Percentiles rank a stretch among this genome's conserved stretches.
Evolutionary conservation across 75 land plant genomes (phyloP).

Genomic region (Adiantum capillusveneris): DNA sequence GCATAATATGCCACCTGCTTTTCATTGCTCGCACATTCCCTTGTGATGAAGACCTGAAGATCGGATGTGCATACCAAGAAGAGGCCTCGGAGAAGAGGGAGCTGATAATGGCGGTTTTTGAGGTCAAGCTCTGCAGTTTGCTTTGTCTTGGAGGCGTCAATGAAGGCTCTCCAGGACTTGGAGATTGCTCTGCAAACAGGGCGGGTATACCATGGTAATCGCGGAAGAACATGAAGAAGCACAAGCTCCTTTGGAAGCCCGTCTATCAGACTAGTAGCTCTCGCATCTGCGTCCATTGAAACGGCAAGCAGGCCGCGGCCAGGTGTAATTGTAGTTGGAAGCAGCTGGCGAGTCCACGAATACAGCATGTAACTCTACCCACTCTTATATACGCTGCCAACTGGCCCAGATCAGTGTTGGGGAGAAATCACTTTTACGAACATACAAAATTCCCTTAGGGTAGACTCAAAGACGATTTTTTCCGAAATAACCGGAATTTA

Average conservation of each 20-base stretch:
- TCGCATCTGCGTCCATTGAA: background rate
- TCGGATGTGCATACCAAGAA: constrained; percentile 1
- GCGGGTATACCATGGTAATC: background rate
- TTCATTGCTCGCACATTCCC: background rate
- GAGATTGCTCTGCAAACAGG: constrained; percentile 2
- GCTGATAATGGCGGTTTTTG: background rate
- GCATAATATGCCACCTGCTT: no score
- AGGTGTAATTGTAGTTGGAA: no score
- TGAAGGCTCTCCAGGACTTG: constrained; percentile 3
- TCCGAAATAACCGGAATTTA: no score
- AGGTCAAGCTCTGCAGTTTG: background rate
- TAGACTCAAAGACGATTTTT: no score
- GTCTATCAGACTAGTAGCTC: background rate
- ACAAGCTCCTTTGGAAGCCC: background rate
- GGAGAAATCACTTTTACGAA: no score
- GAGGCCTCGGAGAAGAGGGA: background rate
- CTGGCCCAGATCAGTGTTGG: no score
- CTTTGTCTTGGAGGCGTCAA: background rate
- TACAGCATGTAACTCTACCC: no score
- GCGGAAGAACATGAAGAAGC: background rate
- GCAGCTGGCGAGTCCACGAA: no score
- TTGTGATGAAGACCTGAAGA: constrained; percentile 2
- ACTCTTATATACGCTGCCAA: no score
- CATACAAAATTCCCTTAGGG: no score
- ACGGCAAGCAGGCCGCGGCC: no score